Evolutionary conservation across 78 protist species (phyloP).

Genomic region (Mastigamoeba balamuthi): DNA sequence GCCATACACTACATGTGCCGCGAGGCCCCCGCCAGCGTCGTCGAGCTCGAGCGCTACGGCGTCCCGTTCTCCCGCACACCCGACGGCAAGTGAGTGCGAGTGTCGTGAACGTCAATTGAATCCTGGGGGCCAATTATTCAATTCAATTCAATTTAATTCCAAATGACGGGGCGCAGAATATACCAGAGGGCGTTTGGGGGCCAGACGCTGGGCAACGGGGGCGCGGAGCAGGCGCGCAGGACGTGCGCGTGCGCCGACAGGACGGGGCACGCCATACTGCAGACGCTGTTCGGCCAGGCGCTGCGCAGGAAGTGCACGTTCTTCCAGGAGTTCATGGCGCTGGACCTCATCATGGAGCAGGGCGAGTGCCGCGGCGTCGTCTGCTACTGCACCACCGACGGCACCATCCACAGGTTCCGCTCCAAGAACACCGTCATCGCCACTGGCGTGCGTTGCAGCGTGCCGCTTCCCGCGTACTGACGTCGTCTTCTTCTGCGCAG

Average conservation of each 20-base stretch:
- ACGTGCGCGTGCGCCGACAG: constrained; percentile 97
- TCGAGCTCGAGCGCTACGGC: constrained; percentile 94
- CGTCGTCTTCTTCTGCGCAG: neutral
- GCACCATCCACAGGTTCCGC: constrained; percentile 86
- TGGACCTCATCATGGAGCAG: constrained; percentile 91
- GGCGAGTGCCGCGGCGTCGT: constrained; percentile 84
- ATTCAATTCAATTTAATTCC: too few relatives aligned
- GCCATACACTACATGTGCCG: constrained; percentile 96
- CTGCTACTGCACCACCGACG: constrained; percentile 77
- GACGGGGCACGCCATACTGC: constrained; percentile 98
- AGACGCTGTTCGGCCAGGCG: constrained; percentile 95
- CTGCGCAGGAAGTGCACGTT: constrained; percentile 68
- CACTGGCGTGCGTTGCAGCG: constrained; percentile 69
- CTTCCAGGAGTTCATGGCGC: constrained; percentile 94
- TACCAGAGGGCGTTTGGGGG: constrained; percentile 93
- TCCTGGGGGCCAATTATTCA: too few relatives aligned
- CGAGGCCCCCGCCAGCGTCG: constrained; percentile 92
- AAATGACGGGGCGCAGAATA: too few relatives aligned
- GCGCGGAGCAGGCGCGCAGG: constrained; percentile 83
- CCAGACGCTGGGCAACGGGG: constrained; percentile 39
- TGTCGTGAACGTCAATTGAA: neutral
- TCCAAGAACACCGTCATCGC: constrained; percentile 82
- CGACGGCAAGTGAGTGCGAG: constrained; percentile 86
- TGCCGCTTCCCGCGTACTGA: neutral
- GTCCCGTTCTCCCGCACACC: constrained; percentile 96